phyloP scores from a whole-genome alignment of 495 filamentous ascomycete genomes.

The Parathielavia hyrcaniae region DNA sequence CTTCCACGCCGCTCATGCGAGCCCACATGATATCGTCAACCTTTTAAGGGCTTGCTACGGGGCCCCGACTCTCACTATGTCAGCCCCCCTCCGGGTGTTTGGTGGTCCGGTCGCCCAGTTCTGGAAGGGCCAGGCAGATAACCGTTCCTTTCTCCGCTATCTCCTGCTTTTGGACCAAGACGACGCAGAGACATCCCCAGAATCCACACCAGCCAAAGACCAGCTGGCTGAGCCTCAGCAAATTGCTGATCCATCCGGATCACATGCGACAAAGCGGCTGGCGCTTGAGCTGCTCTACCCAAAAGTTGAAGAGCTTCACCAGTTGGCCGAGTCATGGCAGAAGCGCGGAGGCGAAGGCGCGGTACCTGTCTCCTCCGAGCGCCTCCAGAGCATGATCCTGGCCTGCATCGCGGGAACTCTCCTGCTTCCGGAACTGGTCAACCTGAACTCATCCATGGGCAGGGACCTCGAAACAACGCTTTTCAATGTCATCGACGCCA shows the following conservation, averaged over 20 bases:
- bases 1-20: constrained; percentile 37
- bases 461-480: constrained; percentile 37
- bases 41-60: constrained; percentile 44
- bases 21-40: constrained; percentile 39
- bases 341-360: constrained; percentile 37
- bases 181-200: not conserved
- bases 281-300: constrained; percentile 45
- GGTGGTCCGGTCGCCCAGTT: constrained; percentile 36
- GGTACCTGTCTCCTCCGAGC: constrained; percentile 39
- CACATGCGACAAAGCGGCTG: constrained; percentile 41
- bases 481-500: constrained; percentile 30
- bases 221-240: constrained; percentile 12
- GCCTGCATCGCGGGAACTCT: constrained; percentile 39
- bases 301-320: constrained; percentile 41
- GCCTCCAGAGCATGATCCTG: constrained; percentile 43
- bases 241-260: constrained; percentile 32
- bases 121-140: constrained; percentile 28
- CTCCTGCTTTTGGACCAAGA: constrained; percentile 36
- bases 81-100: constrained; percentile 30
- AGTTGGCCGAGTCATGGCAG: constrained; percentile 40
- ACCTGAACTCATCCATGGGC: constrained; percentile 36
- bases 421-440: constrained; percentile 40
- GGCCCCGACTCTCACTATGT: constrained; percentile 23
- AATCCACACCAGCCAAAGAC: constrained; percentile 1
- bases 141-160: constrained; percentile 33